These are phyloP conservation scores for Zymoseptoria ardabiliae DNA, from an alignment of 2,329 filamentous ascomycete genomes.

Conservation along the genomic window DNA sequence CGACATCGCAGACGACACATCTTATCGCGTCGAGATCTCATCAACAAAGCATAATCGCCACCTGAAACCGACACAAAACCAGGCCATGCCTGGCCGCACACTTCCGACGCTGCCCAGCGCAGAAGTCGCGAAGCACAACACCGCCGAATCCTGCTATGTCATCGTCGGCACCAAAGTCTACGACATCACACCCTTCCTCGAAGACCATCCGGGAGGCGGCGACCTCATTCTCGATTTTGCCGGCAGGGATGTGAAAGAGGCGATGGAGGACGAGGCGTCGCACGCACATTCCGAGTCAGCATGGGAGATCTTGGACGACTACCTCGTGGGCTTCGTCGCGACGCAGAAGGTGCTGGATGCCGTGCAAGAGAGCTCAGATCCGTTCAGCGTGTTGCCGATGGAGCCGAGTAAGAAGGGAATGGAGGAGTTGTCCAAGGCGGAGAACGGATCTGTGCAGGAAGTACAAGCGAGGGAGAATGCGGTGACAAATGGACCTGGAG, in stretches of 20 bases:
- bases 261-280: slow-evolving; percentile 74
- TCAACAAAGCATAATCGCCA: not conserved
- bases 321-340: slow-evolving; percentile 71
- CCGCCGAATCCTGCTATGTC: slow-evolving; percentile 80
- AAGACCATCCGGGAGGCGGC: slow-evolving; percentile 82
- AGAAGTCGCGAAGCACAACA: slow-evolving; percentile 77
- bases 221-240: slow-evolving; percentile 85
- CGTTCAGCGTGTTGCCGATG: slow-evolving; percentile 46
- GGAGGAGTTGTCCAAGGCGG: slow-evolving; percentile 40
- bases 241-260: slow-evolving; percentile 75
- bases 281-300: slow-evolving; percentile 84
- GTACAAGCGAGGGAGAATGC: slow-evolving; percentile 34
- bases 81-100: slow-evolving; percentile 67
- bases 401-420: slow-evolving; percentile 44
- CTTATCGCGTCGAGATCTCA: not conserved
- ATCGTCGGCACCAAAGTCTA: slow-evolving; percentile 85
- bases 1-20: not conserved
- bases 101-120: slow-evolving; percentile 75
- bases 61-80: not conserved
- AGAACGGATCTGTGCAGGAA: slow-evolving; percentile 39
- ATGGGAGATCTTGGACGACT: slow-evolving; percentile 92
- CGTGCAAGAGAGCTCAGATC: slow-evolving; percentile 41
- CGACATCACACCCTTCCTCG: slow-evolving; percentile 86
- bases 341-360: slow-evolving; percentile 50
- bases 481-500: slow-evolving; percentile 14